Base-by-base conservation (phyloP, 2,329 filamentous ascomycete species). In the Paracamarosporium sp. region DNA sequence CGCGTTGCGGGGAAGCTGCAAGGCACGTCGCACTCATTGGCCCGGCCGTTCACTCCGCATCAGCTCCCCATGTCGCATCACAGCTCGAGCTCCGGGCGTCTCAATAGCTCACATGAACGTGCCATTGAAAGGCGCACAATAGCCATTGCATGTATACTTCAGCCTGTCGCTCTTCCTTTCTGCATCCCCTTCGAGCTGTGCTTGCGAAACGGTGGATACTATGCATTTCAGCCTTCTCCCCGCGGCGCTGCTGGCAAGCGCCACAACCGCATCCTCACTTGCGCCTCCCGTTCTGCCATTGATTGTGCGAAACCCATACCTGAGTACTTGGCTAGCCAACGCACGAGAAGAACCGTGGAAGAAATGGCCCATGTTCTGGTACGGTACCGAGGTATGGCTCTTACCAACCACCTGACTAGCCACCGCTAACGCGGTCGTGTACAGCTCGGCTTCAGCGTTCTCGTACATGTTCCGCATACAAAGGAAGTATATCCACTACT, bases 301-400 rank as follows among this genome's bases (percentile, higher is more conserved):
- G 61, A 77, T 82, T 56, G 81, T 83, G 44, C 77, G 81, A 55
- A 83, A 80, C 57, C 81, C 81, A 15, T 83, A 83, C 65, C 70
- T 83, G 53, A 82, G 79, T 55, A 81, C 80, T 67, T 85, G 75
- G 83, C 80, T 92, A 55, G 81, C 82, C 46, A 83, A 85, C 74
- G 90, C 91, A 38, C 84, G 92, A 64, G 85, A 89, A 55, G 83
- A 83, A 44, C 92, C 92, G 1, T 96, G 92, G 92, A 84, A 87
- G 53, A 85, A 86, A 77, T 96, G 92, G 92, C 92, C 92, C 24
- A 94, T 94, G 75, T 93, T 93, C 75, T 93, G 88, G 83, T 91
- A 89, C 6, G 90, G 90, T 31, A 82, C 87, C 68, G 83, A 89
- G 71, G 83, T 86, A 74, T 31, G 60, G 51, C 27, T 27, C 43